Evolutionary conservation across 2,329 filamentous ascomycete species (phyloP).

Genomic region (Ustilaginoidea virens): DNA sequence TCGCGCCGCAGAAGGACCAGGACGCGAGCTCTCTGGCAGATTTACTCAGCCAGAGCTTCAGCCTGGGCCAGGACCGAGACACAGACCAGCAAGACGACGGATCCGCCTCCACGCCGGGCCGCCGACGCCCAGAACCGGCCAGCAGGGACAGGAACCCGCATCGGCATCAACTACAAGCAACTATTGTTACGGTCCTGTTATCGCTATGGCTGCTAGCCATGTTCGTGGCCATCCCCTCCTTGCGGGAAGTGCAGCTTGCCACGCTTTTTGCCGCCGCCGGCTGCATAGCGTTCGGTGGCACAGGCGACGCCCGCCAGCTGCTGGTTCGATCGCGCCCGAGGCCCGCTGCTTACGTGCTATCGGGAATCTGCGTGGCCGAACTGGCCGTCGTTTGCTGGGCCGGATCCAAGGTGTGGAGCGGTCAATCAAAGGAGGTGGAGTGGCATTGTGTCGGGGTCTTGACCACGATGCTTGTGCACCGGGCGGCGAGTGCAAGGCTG

Average conservation of each 20-base stretch:
- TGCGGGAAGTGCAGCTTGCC: constrained; percentile 12
- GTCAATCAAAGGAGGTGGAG: constrained; percentile 7
- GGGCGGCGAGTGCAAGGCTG: constrained; percentile 8
- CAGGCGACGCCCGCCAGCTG: constrained; percentile 12
- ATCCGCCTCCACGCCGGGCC: no score
- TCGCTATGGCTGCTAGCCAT: constrained; percentile 13
- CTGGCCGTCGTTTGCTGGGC: constrained; percentile 19
- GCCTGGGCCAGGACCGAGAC: constrained; percentile 17
- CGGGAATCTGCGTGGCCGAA: constrained; percentile 16
- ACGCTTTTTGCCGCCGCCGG: constrained; percentile 14
- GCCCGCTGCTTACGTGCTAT: constrained; percentile 11
- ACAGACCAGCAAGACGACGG: no score
- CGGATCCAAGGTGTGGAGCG: constrained; percentile 15
- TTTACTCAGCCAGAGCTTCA: constrained; percentile 28
- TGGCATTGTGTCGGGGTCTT: constrained; percentile 15
- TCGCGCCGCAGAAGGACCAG: constrained; percentile 26
- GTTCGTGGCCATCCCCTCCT: constrained; percentile 9
- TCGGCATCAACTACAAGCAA: no score
- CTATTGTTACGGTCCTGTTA: constrained; percentile 10
- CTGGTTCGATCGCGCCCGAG: constrained; percentile 7
- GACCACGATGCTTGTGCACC: constrained; percentile 17
- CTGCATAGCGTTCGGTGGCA: constrained; percentile 14
- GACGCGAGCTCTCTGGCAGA: constrained; percentile 28
- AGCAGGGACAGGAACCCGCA: constrained; percentile 9
- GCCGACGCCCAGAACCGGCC: not conserved